Conservation (phyloP, 495 filamentous ascomycete genomes). For the Xylaria scruposa region DNA sequence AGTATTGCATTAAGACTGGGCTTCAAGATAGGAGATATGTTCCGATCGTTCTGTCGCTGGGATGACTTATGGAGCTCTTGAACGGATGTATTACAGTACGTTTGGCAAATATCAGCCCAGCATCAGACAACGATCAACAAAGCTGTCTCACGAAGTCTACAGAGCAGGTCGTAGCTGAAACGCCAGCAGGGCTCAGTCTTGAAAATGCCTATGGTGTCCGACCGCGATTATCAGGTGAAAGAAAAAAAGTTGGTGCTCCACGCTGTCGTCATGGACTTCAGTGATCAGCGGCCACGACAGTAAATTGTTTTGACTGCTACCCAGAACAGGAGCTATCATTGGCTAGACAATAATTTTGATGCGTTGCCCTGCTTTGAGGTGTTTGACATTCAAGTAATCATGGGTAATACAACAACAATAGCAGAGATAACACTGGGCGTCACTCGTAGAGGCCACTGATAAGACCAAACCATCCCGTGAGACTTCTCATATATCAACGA, state of each 20-base stretch:
- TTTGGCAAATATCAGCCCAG: neutral
- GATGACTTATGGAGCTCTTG: neutral
- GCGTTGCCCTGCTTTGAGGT: conserved; percentile 10
- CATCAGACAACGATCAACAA: neutral
- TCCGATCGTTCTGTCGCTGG: neutral
- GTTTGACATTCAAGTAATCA: neutral
- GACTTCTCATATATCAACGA: neutral
- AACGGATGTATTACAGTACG: neutral
- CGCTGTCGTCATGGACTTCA: conserved; percentile 23
- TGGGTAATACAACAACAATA: no score
- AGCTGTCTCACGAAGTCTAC: neutral
- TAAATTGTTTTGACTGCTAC: conserved; percentile 19
- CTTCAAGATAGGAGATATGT: conserved; percentile 11
- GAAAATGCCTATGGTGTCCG: neutral
- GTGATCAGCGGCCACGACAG: conserved; percentile 19
- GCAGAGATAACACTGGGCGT: neutral
- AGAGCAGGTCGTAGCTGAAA: neutral
- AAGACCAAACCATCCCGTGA: neutral
- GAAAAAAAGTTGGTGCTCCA: neutral
- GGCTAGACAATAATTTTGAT: conserved; percentile 10
- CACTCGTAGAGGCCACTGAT: no score
- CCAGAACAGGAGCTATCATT: neutral
- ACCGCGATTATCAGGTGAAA: neutral
- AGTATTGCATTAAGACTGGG: conserved; percentile 17
- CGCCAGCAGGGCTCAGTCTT: neutral